These are phyloP conservation scores for Saccharomycopsis sp. DNA, from an alignment of 805 yeast genomes.

Conservation along the genomic window DNA sequence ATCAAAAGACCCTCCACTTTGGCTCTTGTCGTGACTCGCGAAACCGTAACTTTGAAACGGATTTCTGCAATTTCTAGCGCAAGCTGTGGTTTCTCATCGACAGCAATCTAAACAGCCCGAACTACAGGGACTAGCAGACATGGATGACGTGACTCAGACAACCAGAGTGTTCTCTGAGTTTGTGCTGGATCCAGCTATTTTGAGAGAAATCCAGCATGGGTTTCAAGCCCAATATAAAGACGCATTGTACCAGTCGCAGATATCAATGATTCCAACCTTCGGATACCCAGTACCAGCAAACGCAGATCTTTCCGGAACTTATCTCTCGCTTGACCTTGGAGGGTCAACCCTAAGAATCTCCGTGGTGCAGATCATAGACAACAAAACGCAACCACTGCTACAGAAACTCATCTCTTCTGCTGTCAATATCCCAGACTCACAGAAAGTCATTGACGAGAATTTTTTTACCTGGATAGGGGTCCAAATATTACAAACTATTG, in stretches of 20 bases:
- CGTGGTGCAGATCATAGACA: background rate
- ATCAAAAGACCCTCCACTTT: background rate
- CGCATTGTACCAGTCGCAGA: background rate
- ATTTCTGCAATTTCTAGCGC: background rate
- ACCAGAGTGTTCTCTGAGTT: background rate
- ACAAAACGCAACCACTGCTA: background rate
- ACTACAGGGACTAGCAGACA: background rate
- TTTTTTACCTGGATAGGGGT: constrained; percentile 15
- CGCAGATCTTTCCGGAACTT: background rate
- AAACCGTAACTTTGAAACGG: background rate
- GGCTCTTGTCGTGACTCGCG: background rate
- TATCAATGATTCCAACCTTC: background rate
- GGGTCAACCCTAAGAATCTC: constrained; percentile 19
- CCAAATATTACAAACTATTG: constrained; percentile 2
- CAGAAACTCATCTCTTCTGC: background rate
- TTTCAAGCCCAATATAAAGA: background rate
- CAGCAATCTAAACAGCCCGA: background rate
- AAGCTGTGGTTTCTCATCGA: background rate
- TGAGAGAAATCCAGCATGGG: background rate
- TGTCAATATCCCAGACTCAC: constrained; percentile 2
- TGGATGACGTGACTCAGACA: background rate
- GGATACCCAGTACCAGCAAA: background rate
- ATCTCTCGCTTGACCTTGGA: constrained; percentile 15
- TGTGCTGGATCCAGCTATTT: background rate
- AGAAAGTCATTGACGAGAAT: constrained; percentile 2